phyloP scores from a whole-genome alignment of 2,329 filamentous ascomycete species.

The Neophaeococcomyces mojaviensis region DNA sequence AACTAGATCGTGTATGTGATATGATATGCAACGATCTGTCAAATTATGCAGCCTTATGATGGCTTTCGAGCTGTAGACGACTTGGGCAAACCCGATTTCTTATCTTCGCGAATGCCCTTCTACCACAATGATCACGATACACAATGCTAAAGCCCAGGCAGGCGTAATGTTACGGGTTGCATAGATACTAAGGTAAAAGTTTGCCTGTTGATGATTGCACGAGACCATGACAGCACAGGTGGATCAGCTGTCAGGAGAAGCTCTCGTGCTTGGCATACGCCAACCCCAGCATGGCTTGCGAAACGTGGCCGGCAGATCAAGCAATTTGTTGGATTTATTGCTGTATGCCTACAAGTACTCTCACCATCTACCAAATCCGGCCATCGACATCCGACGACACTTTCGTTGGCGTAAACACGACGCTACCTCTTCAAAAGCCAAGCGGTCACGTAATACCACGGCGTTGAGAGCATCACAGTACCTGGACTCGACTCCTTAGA shows the following conservation, averaged over 20 bases:
- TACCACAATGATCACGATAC: too few species aligned
- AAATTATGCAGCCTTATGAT: not conserved
- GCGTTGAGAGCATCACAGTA: too few species aligned
- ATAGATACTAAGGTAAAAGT: too few species aligned
- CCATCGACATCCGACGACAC: not conserved
- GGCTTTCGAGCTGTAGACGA: not conserved
- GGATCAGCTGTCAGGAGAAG: conserved; percentile 3
- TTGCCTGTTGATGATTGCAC: not conserved
- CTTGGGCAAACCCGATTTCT: not conserved
- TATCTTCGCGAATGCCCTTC: too few species aligned
- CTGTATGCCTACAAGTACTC: conserved; percentile 1
- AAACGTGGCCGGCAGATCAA: conserved; percentile 3
- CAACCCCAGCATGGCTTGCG: conserved; percentile 1
- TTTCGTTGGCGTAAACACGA: too few species aligned
- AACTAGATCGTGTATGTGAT: not conserved
- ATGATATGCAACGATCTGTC: not conserved
- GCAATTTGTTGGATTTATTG: conserved; percentile 3
- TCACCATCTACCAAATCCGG: not conserved
- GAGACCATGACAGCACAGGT: not conserved
- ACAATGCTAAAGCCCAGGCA: too few species aligned
- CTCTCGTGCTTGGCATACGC: conserved; percentile 2
- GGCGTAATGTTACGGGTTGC: too few species aligned
- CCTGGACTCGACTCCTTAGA: not conserved
- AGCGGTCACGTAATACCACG: too few species aligned
- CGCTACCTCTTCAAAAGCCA: too few species aligned